Evolutionary conservation across 2,329 filamentous ascomycete genomes (phyloP).

Genomic region (Nemania sp.): DNA sequence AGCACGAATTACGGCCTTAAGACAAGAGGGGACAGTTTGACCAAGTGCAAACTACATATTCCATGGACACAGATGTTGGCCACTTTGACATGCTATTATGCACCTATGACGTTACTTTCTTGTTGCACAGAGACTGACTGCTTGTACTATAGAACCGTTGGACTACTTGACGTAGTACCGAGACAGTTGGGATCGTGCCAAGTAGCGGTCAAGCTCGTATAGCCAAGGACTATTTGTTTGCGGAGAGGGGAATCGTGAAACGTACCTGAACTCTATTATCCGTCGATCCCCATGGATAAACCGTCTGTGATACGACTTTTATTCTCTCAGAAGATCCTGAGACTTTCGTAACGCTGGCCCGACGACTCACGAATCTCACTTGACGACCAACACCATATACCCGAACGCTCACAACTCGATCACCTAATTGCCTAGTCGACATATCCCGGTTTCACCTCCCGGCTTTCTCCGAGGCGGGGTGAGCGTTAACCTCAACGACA

Average conservation of each 20-base stretch:
- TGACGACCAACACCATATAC: conserved; percentile 4
- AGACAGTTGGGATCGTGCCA: no score
- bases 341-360: conserved; percentile 18
- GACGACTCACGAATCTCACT: conserved; percentile 5
- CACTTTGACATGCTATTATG: no score
- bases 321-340: neutral
- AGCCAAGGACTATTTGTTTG: neutral
- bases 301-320: neutral
- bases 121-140: conserved; percentile 3
- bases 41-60: no score
- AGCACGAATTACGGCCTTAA: neutral
- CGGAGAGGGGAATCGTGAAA: neutral
- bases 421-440: neutral
- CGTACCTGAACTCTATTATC: neutral
- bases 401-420: neutral
- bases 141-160: neutral
- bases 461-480: conserved; percentile 1
- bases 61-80: no score
- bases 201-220: neutral
- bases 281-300: conserved; percentile 10
- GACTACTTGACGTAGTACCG: no score
- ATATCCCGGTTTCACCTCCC: neutral
- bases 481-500: neutral
- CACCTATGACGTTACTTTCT: no score
- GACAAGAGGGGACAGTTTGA: no score